These are phyloP conservation scores for Ophiostoma sp. DNA, from an alignment of 2,329 filamentous ascomycete genomes.

Conservation along the genomic window DNA sequence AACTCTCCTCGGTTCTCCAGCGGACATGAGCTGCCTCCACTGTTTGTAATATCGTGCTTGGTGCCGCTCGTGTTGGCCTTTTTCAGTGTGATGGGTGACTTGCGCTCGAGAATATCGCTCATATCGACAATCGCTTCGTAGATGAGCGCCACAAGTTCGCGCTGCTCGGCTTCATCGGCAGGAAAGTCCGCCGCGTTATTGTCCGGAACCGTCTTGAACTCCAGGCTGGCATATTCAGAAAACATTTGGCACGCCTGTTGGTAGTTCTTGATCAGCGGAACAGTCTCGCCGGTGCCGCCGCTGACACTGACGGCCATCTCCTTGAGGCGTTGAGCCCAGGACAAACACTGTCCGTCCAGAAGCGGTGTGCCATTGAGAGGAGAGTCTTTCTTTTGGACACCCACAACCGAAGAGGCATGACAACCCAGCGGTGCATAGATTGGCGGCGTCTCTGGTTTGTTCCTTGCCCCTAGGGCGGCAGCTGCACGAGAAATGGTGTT, in stretches of 20 bases:
- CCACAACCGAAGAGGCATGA: not conserved
- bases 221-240: constrained; percentile 25
- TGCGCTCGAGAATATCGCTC: constrained; percentile 25
- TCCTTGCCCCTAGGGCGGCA: not conserved
- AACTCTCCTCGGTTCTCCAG: not conserved
- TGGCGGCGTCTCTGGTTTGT: constrained; percentile 13
- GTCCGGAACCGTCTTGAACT: constrained; percentile 20
- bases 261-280: constrained; percentile 22
- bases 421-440: constrained; percentile 10
- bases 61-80: not conserved
- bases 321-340: constrained; percentile 22
- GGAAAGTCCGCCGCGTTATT: constrained; percentile 25
- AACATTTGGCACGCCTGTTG: constrained; percentile 22
- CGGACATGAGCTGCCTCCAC: not conserved
- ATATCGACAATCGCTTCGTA: constrained; percentile 31
- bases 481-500: not conserved
- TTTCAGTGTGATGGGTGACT: constrained; percentile 18
- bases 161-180: constrained; percentile 28
- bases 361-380: constrained; percentile 22
- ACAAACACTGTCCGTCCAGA: constrained; percentile 17
- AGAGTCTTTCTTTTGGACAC: not conserved
- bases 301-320: constrained; percentile 17
- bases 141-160: constrained; percentile 30
- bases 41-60: not conserved
- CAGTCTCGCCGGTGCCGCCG: not conserved